Base-by-base conservation (phyloP, 768 basidiomycete genomes). In the Phanerochaete sordida region DNA sequence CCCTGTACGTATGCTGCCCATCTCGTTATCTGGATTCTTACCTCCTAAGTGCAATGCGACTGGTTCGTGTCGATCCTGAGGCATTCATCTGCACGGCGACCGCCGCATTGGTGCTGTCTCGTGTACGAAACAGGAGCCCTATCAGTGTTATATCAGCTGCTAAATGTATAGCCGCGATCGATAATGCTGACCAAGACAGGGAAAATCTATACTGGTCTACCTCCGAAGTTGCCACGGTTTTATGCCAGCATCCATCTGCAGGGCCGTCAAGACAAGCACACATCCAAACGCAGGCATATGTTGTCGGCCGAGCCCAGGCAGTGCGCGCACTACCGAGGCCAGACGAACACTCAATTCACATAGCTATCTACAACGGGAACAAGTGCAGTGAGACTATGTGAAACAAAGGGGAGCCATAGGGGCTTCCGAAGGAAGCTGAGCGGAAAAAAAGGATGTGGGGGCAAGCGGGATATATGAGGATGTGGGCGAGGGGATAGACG, bases 401-500 rank as follows among this genome's bases (percentile, higher is more conserved):
- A 39, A 54, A 13, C 44, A n/a, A 35, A 26, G 5, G 21, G 26
- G 51, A 11, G 26, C 24, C 31, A 33, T 24, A 54, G 53, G 33
- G 21, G 62, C 62, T 59, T 56, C 62, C 3, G 39, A 39, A 39
- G 35, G 35, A 24, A 21, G 53, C n/a, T n/a, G n/a, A 49, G 27
- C 28, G 57, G 35, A 27, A 1, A 23, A 31, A 24, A 37, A 37
- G 54, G 60, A 47, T 57, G 49, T 51, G 57, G 30, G 21, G 46
- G 57, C 28, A 56, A 23, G 39, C 23, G 55, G 65, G 58, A 58
- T 58, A 57, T 54, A 46, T 35, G 62, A 61, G 64, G 57, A 58
- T 64, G 59, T 53, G 60, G 58, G 66, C 50, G 64, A 61, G 59
- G 64, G 63, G 62, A 65, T 64, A 51, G 71, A 43, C 59, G 63